phyloP scores from a whole-genome alignment of 78 protist genomes.

The Monocercomonoides exilis region DNA sequence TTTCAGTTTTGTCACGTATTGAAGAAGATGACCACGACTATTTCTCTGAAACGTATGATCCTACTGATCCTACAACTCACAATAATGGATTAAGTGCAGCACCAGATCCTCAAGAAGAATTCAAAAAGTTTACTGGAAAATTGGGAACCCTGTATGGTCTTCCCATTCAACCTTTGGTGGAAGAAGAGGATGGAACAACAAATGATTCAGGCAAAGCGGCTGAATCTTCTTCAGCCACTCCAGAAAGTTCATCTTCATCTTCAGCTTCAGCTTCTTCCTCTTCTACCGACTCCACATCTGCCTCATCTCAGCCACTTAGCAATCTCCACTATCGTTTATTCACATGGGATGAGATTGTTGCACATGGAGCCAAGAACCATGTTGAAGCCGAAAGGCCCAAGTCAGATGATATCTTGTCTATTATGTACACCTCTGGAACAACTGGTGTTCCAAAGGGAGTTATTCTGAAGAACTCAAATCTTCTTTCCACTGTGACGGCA shows the following conservation, averaged over 20 bases:
- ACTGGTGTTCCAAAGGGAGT: conserved; percentile 10
- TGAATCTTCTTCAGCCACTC: too few relatives aligned
- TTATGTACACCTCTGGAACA: conserved; percentile 13
- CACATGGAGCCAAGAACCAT: not conserved
- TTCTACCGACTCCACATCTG: too few relatives aligned
- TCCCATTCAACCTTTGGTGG: too few relatives aligned
- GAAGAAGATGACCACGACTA: not conserved
- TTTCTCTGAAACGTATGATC: conserved; percentile 4
- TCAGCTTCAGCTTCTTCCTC: too few relatives aligned
- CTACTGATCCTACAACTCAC: not conserved
- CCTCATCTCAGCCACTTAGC: too few relatives aligned
- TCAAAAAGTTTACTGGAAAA: not conserved
- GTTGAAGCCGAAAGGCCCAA: not conserved
- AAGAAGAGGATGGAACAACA: not conserved
- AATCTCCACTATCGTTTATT: not conserved
- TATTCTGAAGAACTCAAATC: not conserved
- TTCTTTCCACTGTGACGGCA: not conserved
- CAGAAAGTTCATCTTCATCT: too few relatives aligned
- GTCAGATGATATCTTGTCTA: not conserved
- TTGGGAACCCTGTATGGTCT: too few relatives aligned
- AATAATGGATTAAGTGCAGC: not conserved
- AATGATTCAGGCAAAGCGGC: too few relatives aligned
- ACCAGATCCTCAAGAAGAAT: not conserved
- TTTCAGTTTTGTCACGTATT: not conserved
- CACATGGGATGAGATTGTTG: not conserved